Evolutionary conservation across 495 filamentous ascomycete species (phyloP).

Genomic region (Coniosporium apollinis): DNA sequence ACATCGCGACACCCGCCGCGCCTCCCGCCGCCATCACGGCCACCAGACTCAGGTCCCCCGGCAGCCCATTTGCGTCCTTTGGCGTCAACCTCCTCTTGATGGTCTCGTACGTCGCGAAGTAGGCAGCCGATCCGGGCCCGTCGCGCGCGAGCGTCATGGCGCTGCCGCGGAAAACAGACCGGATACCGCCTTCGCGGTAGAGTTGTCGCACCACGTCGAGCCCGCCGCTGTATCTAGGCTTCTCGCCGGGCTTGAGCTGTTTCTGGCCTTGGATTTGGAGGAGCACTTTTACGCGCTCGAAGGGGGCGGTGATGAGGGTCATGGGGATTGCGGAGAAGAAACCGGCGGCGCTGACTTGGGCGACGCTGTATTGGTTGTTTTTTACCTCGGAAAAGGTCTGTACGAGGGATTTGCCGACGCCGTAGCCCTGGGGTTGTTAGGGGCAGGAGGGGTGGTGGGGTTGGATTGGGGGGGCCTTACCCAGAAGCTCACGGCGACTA

Average conservation of each 20-base stretch:
- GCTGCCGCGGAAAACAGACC: conserved; percentile 79
- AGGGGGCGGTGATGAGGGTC: conserved; percentile 93
- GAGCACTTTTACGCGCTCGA: conserved; percentile 96
- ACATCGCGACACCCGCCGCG: conserved; percentile 91
- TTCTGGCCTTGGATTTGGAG: conserved; percentile 96
- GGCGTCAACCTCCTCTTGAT: conserved; percentile 83
- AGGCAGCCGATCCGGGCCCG: conserved; percentile 80
- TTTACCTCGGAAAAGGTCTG: conserved; percentile 45
- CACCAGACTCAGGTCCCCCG: conserved; percentile 54
- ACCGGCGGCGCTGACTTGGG: conserved; percentile 77
- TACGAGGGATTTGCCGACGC: conserved; percentile 80
- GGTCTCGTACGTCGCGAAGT: conserved; percentile 94
- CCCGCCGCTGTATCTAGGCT: conserved; percentile 81
- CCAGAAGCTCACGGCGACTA: conserved; percentile 97
- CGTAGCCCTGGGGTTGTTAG: conserved; percentile 48
- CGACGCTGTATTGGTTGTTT: conserved; percentile 56
- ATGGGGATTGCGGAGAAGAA: conserved; percentile 98
- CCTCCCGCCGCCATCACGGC: conserved; percentile 82
- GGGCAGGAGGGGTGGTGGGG: not conserved
- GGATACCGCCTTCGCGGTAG: conserved; percentile 78
- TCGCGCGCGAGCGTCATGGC: conserved; percentile 86
- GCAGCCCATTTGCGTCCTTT: conserved; percentile 59
- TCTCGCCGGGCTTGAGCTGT: conserved; percentile 65
- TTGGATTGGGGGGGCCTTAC: conserved; percentile 6
- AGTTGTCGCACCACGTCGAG: conserved; percentile 89